Evolutionary conservation across 345 rosid genomes (phyloP), one percentile per base, ranked within the genome.

Genomic region (Eucalyptus coolabah): DNA sequence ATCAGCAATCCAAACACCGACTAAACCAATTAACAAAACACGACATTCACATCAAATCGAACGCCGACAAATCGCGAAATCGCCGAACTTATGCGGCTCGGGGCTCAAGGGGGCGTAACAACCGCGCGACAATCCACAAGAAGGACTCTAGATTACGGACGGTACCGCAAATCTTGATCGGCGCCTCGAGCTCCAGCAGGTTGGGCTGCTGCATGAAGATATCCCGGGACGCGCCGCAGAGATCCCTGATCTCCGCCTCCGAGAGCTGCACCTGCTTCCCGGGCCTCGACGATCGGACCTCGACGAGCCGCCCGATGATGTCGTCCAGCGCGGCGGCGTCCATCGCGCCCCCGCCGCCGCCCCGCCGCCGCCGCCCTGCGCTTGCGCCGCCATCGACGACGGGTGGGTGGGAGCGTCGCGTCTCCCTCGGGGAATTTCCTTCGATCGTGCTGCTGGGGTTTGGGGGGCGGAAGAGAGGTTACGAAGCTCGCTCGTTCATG

Each of bases 211-310:
- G 93, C 87, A 95, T 91, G 85, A 96, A 97, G 91, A 96, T 95
- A n/a, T 96, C 99, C 69, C 94, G 91, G 12, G 99, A 95, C 50
- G 97, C 93, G 44, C 90, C 91, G 65, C 98, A 96, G 28, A 98
- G 97, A 94, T 98, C 98, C 94, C 91, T 97, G 98, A 98, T 98
- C 93, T 98, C 99, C 50, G 91, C 88, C 93, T 98, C 99, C 1
- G 97, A 96, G 83, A 98, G 96, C 95, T 96, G 99, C 50, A 97
- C 99, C 91, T 96, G 99, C 93, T 95, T 98, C 63, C 99, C 99
- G 7, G 99, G 98, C 92, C 98, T 92, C 83, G 96, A 94, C 92
- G 92, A 95, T 56, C 99, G 97, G 91, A 98, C 98, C 93, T 96
- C 98, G 44, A 95, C 94, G n/a, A 98, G 94, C 88, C 99, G 95